Base-by-base conservation (phyloP, 306 rosid species). In the Cicer arietinum region DNA sequence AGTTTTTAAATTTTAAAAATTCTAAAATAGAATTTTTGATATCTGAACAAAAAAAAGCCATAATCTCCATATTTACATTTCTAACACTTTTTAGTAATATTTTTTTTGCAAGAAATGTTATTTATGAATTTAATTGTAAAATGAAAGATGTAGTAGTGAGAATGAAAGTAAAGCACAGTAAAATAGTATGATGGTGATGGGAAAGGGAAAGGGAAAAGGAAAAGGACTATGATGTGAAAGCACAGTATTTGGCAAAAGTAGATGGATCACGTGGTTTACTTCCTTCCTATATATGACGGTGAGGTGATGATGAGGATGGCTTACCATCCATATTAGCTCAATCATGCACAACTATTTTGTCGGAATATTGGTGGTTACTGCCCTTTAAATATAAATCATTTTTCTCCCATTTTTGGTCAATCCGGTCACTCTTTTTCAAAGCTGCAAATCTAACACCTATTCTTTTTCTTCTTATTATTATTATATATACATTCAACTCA, bases 281-380 rank as follows among this genome's bases (percentile, higher is more conserved):
- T 85, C 73, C 77, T 83, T 25, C 35, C 35, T 59, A 81, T 84
- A 78, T 69, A 68, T 77, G 83, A 46, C 48, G 77, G 71, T 81
- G 95, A 91, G 83, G 46, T 44, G 77, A 68, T 81, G 95, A 91
- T 77, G 88, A 85, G 60, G 96, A 91, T 82, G 86, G 96, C 90
- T 88, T 81, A 82, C 91, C 97, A 51, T 85, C 88, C 87, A 89
- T 83, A 67, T 78, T 77, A 77, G 8, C 66, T 86, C 74, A 85
- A 88, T 86, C 83, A 84, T 74, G 22, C 75, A 62, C 67, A 69
- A 63, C 79, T 75, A 86, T 66, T 86, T 85, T 89, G 91, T 89
- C 89, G 90, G 93, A 91, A 86, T 91, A 86, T 85, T 88, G 90
- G 95, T 86, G 84, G 90, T 89, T 88, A 84, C 58, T 72, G 35